Percentiles rank a stretch among this genome's conserved stretches.
These are phyloP conservation scores for Cryptococcus neoformans DNA, from an alignment of 1,284 basidiomycete genomes.

Conservation along the genomic window DNA sequence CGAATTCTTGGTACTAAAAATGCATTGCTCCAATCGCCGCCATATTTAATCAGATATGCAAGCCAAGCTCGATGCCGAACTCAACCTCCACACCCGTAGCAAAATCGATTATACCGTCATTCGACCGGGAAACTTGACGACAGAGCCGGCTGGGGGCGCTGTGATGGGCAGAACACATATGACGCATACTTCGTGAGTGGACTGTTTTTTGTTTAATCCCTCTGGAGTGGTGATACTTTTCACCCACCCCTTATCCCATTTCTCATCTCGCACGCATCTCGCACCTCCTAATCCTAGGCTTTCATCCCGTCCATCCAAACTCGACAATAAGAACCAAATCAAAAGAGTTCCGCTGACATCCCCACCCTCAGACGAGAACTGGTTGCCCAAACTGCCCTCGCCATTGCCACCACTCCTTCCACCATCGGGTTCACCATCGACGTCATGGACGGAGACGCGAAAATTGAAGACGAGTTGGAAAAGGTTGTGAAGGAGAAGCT, in stretches of 20 bases:
- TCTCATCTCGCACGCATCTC: too few relatives aligned
- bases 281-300: too few relatives aligned
- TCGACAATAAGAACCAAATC: background rate
- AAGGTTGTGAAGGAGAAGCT: slow-evolving; percentile 58
- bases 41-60: slow-evolving; percentile 56
- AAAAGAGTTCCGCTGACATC: background rate
- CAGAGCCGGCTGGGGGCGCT: slow-evolving; percentile 58
- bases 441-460: slow-evolving; percentile 59
- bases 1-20: background rate
- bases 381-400: slow-evolving; percentile 59
- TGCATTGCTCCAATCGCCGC: too few relatives aligned
- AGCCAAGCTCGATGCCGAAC: slow-evolving; percentile 68
- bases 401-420: slow-evolving; percentile 57
- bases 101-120: slow-evolving; percentile 68
- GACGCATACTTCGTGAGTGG: slow-evolving; percentile 52
- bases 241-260: too few relatives aligned
- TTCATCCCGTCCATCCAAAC: too few relatives aligned
- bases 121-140: slow-evolving; percentile 60
- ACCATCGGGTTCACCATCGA: slow-evolving; percentile 64
- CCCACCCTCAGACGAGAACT: slow-evolving; percentile 55
- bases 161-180: slow-evolving; percentile 60
- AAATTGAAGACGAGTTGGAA: slow-evolving; percentile 59
- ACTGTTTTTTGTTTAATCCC: background rate
- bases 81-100: slow-evolving; percentile 59
- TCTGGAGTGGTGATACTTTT: background rate